Evolutionary conservation across 2,329 filamentous ascomycete genomes (phyloP).

Genomic region (Hirsutella minnesotensis): DNA sequence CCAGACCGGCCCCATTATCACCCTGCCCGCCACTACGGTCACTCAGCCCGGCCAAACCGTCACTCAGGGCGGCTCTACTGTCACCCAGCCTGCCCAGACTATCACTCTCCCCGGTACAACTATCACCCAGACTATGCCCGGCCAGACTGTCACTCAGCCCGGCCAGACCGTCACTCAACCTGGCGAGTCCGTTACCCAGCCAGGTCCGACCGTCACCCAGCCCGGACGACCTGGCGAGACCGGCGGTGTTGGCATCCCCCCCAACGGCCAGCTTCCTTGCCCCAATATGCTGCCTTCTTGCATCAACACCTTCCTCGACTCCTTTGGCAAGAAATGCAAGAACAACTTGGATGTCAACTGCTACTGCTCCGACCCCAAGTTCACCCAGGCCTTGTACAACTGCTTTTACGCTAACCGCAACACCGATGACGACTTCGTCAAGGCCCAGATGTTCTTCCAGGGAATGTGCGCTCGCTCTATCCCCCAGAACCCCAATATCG

Average conservation of each 20-base stretch:
- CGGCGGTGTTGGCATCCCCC: slow-evolving; percentile 3
- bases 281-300: slow-evolving; percentile 73
- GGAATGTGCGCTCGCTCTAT: slow-evolving; percentile 77
- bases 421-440: slow-evolving; percentile 50
- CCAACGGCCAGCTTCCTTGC: slow-evolving; percentile 35
- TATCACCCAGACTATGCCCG: neutral
- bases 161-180: neutral
- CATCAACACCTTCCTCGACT: slow-evolving; percentile 79
- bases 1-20: neutral
- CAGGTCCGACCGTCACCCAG: neutral
- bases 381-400: slow-evolving; percentile 67
- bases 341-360: slow-evolving; percentile 75
- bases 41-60: slow-evolving; percentile 4
- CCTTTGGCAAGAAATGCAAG: slow-evolving; percentile 50
- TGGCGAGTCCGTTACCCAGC: neutral
- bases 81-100: neutral
- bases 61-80: neutral
- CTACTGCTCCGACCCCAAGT: slow-evolving; percentile 73
- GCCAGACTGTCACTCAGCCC: neutral
- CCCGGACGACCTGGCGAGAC: neutral
- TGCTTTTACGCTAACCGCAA: slow-evolving; percentile 72
- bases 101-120: neutral
- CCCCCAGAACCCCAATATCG: slow-evolving; percentile 69
- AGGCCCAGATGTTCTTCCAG: slow-evolving; percentile 74
- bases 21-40: neutral